Evolutionary conservation across 768 basidiomycete genomes (phyloP).

Genomic region (Fistulinella prunicolor): DNA sequence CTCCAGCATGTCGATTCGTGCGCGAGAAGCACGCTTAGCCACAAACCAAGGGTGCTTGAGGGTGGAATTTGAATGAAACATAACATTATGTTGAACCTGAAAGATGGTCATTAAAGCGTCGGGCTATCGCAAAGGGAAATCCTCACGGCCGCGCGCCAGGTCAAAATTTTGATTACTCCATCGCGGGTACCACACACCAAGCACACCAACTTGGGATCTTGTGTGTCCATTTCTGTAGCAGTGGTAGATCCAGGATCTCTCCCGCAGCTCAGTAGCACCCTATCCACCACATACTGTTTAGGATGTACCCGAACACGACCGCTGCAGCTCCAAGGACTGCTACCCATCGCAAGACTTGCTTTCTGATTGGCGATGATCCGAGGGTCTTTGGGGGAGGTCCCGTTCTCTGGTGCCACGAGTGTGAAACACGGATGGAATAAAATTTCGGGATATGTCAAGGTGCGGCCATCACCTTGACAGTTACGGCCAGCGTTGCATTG

Average conservation of each 20-base stretch:
- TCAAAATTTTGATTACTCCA: slow-evolving; percentile 10
- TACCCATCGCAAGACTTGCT: slow-evolving; percentile 23
- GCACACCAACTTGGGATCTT: slow-evolving; percentile 18
- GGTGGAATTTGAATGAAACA: slow-evolving; percentile 13
- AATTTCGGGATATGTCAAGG: slow-evolving; percentile 25
- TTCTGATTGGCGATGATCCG: slow-evolving; percentile 19
- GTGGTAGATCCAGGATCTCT: slow-evolving; percentile 24
- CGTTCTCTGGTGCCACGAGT: slow-evolving; percentile 1
- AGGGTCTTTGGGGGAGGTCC: slow-evolving; percentile 19
- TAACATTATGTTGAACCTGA: slow-evolving; percentile 20
- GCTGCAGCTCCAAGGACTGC: slow-evolving; percentile 20
- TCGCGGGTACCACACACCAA: slow-evolving; percentile 13
- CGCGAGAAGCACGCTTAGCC: neutral
- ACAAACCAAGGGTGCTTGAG: slow-evolving; percentile 9
- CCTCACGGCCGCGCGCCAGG: slow-evolving; percentile 26
- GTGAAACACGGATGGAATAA: slow-evolving; percentile 30
- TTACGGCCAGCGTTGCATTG: slow-evolving; percentile 14
- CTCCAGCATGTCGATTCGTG: neutral
- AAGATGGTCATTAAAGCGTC: neutral
- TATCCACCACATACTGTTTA: slow-evolving; percentile 11
- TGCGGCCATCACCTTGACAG: slow-evolving; percentile 13
- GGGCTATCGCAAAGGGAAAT: neutral
- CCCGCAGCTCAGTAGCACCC: slow-evolving; percentile 18
- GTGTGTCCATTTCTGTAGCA: slow-evolving; percentile 26
- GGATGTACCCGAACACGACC: slow-evolving; percentile 23